Conservation (phyloP, 2,329 filamentous ascomycete species). For the Trichothecium roseum region DNA sequence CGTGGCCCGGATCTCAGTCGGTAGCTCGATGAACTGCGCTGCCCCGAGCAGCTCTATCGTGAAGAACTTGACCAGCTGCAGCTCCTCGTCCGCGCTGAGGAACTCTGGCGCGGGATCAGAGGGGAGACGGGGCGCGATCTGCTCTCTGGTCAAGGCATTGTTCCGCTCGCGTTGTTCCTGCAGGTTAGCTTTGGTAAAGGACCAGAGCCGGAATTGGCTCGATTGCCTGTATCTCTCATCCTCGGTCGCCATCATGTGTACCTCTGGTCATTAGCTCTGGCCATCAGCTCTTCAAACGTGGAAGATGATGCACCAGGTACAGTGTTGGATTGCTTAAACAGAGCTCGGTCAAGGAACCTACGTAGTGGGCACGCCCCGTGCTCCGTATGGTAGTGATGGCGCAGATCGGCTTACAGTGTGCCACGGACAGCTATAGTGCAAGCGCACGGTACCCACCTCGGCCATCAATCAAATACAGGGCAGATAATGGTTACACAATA, state of each 20-base stretch:
- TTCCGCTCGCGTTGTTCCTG: slow-evolving; percentile 64
- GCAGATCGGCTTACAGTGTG: too few relatives aligned
- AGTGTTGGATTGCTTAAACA: too few relatives aligned
- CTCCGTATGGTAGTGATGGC: too few relatives aligned
- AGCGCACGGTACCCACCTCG: too few relatives aligned
- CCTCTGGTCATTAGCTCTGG: too few relatives aligned
- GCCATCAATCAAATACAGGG: too few relatives aligned
- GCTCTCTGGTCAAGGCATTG: slow-evolving; percentile 60
- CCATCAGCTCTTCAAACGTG: too few relatives aligned
- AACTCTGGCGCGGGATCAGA: slow-evolving; percentile 56
- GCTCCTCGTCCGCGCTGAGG: slow-evolving; percentile 74
- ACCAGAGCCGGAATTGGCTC: slow-evolving; percentile 88
- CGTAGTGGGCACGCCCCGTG: too few relatives aligned
- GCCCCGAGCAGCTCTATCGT: slow-evolving; percentile 47
- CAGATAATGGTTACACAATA: too few relatives aligned
- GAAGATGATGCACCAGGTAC: too few relatives aligned
- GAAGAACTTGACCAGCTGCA: slow-evolving; percentile 71
- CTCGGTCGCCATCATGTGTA: slow-evolving; percentile 58
- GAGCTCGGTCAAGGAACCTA: too few relatives aligned
- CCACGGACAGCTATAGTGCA: too few relatives aligned
- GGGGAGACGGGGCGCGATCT: slow-evolving; percentile 48
- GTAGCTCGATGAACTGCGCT: slow-evolving; percentile 40
- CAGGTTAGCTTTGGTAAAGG: slow-evolving; percentile 68
- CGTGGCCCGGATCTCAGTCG: slow-evolving; percentile 47
- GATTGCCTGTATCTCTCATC: slow-evolving; percentile 85